Percentiles rank a stretch among this genome's conserved stretches.
These are phyloP conservation scores for Phylloporus gajari DNA, from an alignment of 1,284 basidiomycete species.

Conservation along the genomic window DNA sequence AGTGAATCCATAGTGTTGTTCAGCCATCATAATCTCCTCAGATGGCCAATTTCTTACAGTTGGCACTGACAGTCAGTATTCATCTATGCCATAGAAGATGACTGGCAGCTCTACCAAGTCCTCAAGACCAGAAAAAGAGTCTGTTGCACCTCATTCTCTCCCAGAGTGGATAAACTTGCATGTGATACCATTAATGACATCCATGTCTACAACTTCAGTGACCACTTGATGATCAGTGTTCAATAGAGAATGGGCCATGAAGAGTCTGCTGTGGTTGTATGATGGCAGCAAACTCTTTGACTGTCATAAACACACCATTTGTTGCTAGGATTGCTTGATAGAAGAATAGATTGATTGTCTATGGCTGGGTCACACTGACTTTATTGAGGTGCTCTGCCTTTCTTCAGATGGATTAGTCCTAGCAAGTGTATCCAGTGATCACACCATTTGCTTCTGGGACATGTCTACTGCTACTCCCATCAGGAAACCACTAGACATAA, in stretches of 20 bases:
- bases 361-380: constrained; percentile 11
- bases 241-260: background rate
- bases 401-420: background rate
- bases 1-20: too few species aligned
- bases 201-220: background rate
- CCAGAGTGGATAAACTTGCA: background rate
- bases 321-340: background rate
- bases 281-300: constrained; percentile 7
- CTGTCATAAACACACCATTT: background rate
- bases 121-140: background rate
- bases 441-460: too few species aligned
- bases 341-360: constrained; percentile 9
- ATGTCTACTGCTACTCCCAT: too few species aligned
- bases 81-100: background rate
- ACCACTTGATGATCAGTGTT: background rate
- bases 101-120: background rate
- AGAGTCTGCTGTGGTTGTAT: constrained; percentile 9
- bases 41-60: background rate
- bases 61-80: background rate
- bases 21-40: too few species aligned
- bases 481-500: too few species aligned
- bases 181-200: background rate
- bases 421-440: background rate
- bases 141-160: background rate
- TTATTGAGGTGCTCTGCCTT: background rate